Evolutionary conservation across 768 basidiomycete genomes (phyloP).

Genomic region (Boletus insuetus): DNA sequence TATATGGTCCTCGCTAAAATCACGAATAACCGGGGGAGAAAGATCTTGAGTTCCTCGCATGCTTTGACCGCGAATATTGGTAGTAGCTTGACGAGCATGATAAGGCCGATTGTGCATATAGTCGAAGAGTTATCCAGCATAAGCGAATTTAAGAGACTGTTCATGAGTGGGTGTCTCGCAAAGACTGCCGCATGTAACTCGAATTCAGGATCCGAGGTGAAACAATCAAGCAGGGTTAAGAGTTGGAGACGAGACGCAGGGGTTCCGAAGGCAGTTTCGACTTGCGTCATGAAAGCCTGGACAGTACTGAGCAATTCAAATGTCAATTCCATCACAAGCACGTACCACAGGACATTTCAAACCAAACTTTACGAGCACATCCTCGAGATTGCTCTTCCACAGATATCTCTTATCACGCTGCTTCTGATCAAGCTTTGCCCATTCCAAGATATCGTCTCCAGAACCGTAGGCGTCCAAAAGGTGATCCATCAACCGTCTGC

Average conservation of each 20-base stretch:
- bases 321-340: slow-evolving; percentile 15
- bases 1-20: slow-evolving; percentile 71
- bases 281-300: slow-evolving; percentile 69
- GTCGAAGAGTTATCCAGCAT: slow-evolving; percentile 76
- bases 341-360: slow-evolving; percentile 62
- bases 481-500: slow-evolving; percentile 66
- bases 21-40: slow-evolving; percentile 64
- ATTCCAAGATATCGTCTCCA: slow-evolving; percentile 70
- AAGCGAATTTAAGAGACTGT: slow-evolving; percentile 62
- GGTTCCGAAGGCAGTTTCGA: slow-evolving; percentile 57
- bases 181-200: slow-evolving; percentile 46
- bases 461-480: slow-evolving; percentile 73
- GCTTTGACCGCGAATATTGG: slow-evolving; percentile 71
- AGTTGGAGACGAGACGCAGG: slow-evolving; percentile 69
- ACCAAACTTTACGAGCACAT: slow-evolving; percentile 66
- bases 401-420: slow-evolving; percentile 56
- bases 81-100: slow-evolving; percentile 66
- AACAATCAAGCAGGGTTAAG: slow-evolving; percentile 60
- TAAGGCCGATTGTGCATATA: slow-evolving; percentile 59
- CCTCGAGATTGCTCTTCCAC: slow-evolving; percentile 81
- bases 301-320: slow-evolving; percentile 3
- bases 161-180: slow-evolving; percentile 61
- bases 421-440: slow-evolving; percentile 61
- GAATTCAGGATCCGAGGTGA: slow-evolving; percentile 56
- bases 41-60: slow-evolving; percentile 48